phyloP scores from a whole-genome alignment of 2,329 filamentous ascomycete species.

The Diaporthe ilicicola region DNA sequence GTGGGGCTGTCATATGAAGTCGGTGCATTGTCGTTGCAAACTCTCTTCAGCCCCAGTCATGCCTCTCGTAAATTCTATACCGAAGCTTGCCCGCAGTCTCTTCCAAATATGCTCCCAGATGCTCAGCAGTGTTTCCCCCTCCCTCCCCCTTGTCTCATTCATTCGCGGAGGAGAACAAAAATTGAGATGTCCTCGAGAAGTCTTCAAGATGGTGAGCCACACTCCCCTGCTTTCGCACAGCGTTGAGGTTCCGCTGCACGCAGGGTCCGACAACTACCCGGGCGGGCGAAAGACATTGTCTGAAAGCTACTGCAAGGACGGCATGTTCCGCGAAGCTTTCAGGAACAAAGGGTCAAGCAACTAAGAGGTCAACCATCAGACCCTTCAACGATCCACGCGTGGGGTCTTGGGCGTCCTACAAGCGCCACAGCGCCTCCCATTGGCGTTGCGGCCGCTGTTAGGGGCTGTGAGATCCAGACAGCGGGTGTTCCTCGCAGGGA shows the following conservation, averaged over 20 bases:
- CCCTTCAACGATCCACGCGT: not conserved
- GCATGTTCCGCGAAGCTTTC: not conserved
- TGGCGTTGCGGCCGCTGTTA: not conserved
- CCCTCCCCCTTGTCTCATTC: too few species aligned
- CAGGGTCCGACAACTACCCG: not conserved
- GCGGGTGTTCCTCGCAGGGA: not conserved
- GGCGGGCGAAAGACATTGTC: not conserved
- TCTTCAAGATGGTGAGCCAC: not conserved
- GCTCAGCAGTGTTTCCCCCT: not conserved
- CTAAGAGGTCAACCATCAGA: not conserved
- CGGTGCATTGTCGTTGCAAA: not conserved
- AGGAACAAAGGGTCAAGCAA: not conserved
- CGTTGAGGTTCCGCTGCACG: not conserved
- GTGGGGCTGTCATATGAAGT: not conserved
- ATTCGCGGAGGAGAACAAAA: not conserved
- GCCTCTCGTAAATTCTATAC: not conserved
- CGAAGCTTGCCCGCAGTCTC: not conserved
- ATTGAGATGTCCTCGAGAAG: too few species aligned
- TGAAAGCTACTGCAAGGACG: not conserved
- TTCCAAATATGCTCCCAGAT: not conserved
- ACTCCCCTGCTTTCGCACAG: not conserved
- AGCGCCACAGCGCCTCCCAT: not conserved
- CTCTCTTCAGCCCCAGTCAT: not conserved
- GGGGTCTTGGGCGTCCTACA: not conserved
- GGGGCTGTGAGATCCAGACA: not conserved